Evolutionary conservation across 768 basidiomycete genomes (phyloP).

Genomic region (Pisolithus marmoratus): DNA sequence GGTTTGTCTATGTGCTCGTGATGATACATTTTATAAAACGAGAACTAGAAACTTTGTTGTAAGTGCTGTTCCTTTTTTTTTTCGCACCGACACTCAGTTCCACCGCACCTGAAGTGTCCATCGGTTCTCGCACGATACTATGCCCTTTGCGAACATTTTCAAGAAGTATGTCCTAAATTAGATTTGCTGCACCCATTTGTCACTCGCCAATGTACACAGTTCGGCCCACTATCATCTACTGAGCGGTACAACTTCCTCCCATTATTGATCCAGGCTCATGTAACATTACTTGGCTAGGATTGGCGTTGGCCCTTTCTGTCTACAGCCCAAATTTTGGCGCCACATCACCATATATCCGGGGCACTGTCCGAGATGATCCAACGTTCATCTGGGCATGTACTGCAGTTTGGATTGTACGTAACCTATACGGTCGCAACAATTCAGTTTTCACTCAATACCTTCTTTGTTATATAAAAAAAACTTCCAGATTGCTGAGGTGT

Average conservation of each 20-base stretch:
- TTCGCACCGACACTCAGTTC: not conserved
- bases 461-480: too few relatives aligned
- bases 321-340: conserved; percentile 79
- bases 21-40: conserved; percentile 89
- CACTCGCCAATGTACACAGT: conserved; percentile 38
- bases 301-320: conserved; percentile 72
- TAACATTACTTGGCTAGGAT: conserved; percentile 33
- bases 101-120: conserved; percentile 57
- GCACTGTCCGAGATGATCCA: conserved; percentile 59
- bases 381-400: conserved; percentile 62
- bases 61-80: conserved; percentile 19
- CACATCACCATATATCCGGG: conserved; percentile 53
- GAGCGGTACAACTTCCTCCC: conserved; percentile 39
- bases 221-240: conserved; percentile 87
- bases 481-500: conserved; percentile 71
- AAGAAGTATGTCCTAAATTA: conserved; percentile 63
- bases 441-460: not conserved
- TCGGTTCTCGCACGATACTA: conserved; percentile 91
- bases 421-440: not conserved
- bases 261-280: not conserved
- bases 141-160: conserved; percentile 82
- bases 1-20: conserved; percentile 68
- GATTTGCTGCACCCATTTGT: not conserved
- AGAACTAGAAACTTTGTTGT: conserved; percentile 90
- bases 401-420: conserved; percentile 71